Evolutionary conservation across 495 filamentous ascomycete genomes (phyloP).

Genomic region (Amniculicola lignicola): DNA sequence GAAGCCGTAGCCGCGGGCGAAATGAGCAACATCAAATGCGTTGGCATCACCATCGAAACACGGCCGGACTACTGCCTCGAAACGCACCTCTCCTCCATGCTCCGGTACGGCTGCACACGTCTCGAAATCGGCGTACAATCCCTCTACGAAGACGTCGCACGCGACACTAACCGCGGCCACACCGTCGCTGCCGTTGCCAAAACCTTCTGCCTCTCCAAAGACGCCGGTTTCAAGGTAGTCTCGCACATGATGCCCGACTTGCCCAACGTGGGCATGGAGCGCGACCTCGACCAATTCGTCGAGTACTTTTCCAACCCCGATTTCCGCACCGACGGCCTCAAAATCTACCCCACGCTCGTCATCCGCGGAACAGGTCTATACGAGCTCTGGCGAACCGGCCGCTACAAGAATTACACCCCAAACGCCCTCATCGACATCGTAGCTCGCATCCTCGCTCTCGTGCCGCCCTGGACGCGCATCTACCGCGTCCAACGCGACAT

Average conservation of each 20-base stretch:
- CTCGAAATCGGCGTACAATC: slow-evolving; percentile 95
- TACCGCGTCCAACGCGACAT: slow-evolving; percentile 98
- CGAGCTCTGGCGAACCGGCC: slow-evolving; percentile 92
- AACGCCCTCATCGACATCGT: slow-evolving; percentile 95
- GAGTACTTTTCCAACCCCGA: slow-evolving; percentile 97
- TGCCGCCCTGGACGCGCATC: slow-evolving; percentile 97
- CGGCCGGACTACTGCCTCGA: slow-evolving; percentile 94
- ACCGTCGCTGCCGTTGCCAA: slow-evolving; percentile 92
- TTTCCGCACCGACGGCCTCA: slow-evolving; percentile 96
- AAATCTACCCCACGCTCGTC: slow-evolving; percentile 96
- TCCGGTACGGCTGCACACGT: slow-evolving; percentile 92
- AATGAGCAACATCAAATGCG: slow-evolving; percentile 93
- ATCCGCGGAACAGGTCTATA: slow-evolving; percentile 97
- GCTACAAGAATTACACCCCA: slow-evolving; percentile 98
- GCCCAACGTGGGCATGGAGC: slow-evolving; percentile 97
- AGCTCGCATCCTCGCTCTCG: slow-evolving; percentile 86
- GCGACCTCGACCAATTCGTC: slow-evolving; percentile 91
- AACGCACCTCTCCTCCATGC: slow-evolving; percentile 86
- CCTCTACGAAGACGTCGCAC: slow-evolving; percentile 95
- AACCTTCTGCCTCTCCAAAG: slow-evolving; percentile 91
- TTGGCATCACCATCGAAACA: slow-evolving; percentile 98
- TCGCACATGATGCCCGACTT: slow-evolving; percentile 99
- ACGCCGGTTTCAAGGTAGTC: slow-evolving; percentile 97
- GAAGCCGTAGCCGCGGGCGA: slow-evolving; percentile 89
- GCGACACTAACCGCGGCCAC: slow-evolving; percentile 95